Base-by-base conservation (phyloP, 495 filamentous ascomycete genomes). In the Daldinia grandis region DNA sequence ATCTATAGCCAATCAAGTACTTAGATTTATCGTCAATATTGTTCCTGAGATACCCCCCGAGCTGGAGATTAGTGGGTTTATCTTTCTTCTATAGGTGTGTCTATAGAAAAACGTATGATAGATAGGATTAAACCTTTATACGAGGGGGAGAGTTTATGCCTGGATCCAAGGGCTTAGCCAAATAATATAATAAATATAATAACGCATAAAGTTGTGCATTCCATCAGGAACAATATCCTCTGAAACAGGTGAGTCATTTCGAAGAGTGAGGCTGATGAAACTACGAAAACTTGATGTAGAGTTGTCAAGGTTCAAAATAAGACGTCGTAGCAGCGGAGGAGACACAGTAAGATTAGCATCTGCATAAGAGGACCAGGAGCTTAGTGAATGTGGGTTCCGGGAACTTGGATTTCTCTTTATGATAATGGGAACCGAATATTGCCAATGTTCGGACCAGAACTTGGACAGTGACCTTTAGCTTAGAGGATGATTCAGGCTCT, bases 331-430 rank as follows among this genome's bases (percentile, higher is more conserved):
- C 28, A 44, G 49, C 37, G 14, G 56, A 60, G 25, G 58, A 47
- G 42, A 24, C 24, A 72, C 49, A 64, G 60, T 68, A 72, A 68
- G 59, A 72, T 72, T 72, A 65, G 30, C 19, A 72, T 68, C 70
- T 64, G 61, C 70, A 68, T 56, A 40, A 53, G 30, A 30, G 50
- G 50, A 72, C 60, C 59, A 61, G 42, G 49, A 57, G 27, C 50
- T 42, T 33, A 28, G 30, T 64, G 28, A 44, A 68, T 64, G 64
- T 61, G 47, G 64, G 42, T 51, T 49, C 64, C 49, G 33, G 57
- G 51, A 1, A 50, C 50, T 65, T 65, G 40, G 50, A 50, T 63
- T 68, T 21, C 25, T 51, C 50, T 68, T 58, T 54, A 55, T 37
- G 33, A 64, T 53, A 33, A 38, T 57, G 47, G 12, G 61, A 60